phyloP scores from a whole-genome alignment of 768 basidiomycete genomes.

The Tricholoma terreum region DNA sequence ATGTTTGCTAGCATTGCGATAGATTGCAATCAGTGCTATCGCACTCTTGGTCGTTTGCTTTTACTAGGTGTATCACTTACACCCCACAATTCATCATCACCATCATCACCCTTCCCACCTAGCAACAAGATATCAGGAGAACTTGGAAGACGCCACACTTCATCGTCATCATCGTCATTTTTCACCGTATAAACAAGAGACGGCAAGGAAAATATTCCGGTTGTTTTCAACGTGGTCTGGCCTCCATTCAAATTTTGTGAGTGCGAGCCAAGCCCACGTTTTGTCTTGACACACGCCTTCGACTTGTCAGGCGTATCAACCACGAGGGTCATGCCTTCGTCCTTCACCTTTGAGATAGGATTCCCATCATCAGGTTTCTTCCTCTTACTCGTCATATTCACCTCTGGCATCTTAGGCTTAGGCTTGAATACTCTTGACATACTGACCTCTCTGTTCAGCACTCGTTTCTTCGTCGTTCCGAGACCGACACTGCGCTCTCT shows the following conservation, averaged over 20 bases:
- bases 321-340: constrained; percentile 46
- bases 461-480: constrained; percentile 42
- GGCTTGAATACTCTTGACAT: constrained; percentile 72
- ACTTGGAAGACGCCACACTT: constrained; percentile 40
- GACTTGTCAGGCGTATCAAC: constrained; percentile 49
- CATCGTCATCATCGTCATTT: constrained; percentile 31
- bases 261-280: background rate
- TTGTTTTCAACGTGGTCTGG: constrained; percentile 6
- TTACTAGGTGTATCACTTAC: constrained; percentile 1
- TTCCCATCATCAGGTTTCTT: constrained; percentile 13
- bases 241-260: constrained; percentile 11
- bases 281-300: background rate
- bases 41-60: background rate
- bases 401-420: constrained; percentile 29
- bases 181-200: constrained; percentile 3
- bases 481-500: constrained; percentile 33
- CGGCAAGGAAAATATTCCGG: constrained; percentile 3
- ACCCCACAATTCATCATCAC: background rate
- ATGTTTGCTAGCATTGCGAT: no score
- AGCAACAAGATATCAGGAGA: constrained; percentile 43
- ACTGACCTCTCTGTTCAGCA: constrained; percentile 69
- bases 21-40: background rate
- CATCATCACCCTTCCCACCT: background rate
- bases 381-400: constrained; percentile 13
- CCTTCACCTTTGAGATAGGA: constrained; percentile 10